Evolutionary conservation across 192 early-diverging fungal genomes (phyloP).

Genomic region (Thamnidium elegans): DNA sequence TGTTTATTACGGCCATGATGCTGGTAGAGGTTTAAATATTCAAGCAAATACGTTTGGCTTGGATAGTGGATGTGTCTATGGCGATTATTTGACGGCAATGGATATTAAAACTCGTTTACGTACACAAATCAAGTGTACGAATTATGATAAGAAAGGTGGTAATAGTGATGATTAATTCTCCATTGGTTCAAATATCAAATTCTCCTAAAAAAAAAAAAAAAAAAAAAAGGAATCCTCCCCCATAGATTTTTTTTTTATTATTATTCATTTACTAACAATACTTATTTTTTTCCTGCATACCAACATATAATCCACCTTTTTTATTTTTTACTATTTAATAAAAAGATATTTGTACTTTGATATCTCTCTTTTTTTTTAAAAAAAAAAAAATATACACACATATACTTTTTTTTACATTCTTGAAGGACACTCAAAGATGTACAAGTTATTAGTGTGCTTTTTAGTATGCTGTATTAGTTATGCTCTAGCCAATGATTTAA

Average conservation of each 20-base stretch:
- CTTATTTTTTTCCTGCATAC: no score
- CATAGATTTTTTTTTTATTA: no score
- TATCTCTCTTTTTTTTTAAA: no score
- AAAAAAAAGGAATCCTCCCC: no score
- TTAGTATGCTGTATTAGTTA: neutral
- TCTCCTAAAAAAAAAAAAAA: neutral
- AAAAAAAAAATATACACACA: no score
- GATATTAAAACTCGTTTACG: constrained; percentile 22
- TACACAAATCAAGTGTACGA: constrained; percentile 26
- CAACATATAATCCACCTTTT: no score
- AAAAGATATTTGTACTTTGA: no score
- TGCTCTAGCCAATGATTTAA: neutral
- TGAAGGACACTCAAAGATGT: no score
- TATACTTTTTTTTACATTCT: no score
- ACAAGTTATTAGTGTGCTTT: neutral
- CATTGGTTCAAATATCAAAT: neutral
- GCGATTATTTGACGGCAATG: constrained; percentile 59
- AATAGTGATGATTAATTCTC: neutral
- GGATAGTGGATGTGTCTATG: constrained; percentile 71
- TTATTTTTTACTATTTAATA: no score
- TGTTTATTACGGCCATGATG: constrained; percentile 71
- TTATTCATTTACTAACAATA: no score
- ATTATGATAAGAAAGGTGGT: constrained; percentile 12
- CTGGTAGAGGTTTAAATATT: constrained; percentile 55
- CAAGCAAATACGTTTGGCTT: constrained; percentile 56